Evolutionary conservation across 441 rosid genomes (phyloP).

Genomic region (Aleurites moluccanus): DNA sequence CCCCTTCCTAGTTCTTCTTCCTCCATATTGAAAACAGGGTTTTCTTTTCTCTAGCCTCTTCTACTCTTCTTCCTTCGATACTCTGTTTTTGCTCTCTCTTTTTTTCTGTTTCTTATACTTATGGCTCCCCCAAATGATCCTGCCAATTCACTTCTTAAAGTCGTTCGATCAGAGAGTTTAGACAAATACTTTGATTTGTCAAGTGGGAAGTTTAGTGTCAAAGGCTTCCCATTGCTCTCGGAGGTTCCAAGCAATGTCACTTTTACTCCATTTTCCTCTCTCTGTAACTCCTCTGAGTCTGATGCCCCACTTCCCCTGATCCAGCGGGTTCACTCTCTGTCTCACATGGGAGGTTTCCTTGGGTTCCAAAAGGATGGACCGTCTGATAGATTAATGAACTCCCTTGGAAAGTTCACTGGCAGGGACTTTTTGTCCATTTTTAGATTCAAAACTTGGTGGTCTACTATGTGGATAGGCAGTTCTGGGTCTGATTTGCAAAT

Average conservation of each 20-base stretch:
- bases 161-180: slow-evolving; percentile 13
- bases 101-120: slow-evolving; percentile 21
- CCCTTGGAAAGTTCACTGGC: slow-evolving; percentile 55
- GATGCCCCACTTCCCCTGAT: slow-evolving; percentile 50
- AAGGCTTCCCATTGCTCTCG: slow-evolving; percentile 48
- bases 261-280: slow-evolving; percentile 48
- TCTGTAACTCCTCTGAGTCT: slow-evolving; percentile 40
- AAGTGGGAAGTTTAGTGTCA: slow-evolving; percentile 36
- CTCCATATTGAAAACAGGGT: background rate
- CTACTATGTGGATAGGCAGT: slow-evolving; percentile 71
- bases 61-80: background rate
- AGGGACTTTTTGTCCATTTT: slow-evolving; percentile 60
- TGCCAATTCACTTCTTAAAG: slow-evolving; percentile 17
- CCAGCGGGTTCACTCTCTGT: slow-evolving; percentile 42
- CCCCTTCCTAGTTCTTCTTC: background rate
- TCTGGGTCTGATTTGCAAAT: slow-evolving; percentile 75
- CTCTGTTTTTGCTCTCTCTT: slow-evolving; percentile 6
- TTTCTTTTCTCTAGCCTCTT: background rate
- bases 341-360: slow-evolving; percentile 60
- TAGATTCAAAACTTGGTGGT: slow-evolving; percentile 88
- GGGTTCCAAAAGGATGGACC: slow-evolving; percentile 49
- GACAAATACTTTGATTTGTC: slow-evolving; percentile 40
- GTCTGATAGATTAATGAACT: slow-evolving; percentile 43
- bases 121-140: slow-evolving; percentile 69
- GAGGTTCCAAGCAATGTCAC: slow-evolving; percentile 60